Base-by-base conservation (phyloP, 257 asterid species). In the Plantago elongata region DNA sequence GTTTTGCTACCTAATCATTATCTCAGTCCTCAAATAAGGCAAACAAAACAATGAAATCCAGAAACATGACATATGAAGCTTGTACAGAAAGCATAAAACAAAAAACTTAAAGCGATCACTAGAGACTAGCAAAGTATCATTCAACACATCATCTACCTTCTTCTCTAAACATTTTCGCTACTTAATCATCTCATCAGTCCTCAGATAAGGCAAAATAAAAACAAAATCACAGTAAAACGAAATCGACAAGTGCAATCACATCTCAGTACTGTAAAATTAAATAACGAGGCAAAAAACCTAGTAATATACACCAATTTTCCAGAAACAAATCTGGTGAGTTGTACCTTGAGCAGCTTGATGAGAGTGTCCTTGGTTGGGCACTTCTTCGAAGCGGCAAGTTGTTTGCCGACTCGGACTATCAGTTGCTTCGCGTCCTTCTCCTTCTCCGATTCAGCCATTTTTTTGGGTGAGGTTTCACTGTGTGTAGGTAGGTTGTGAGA, bases 291-390 rank as follows among this genome's bases (percentile, higher is more conserved):
- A 0, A 34, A 34, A 34, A 34, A 34, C 3, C 40, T 34, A 34
- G 8, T 34, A 34, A 0, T 0, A 34, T 34, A 34, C 40, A 34
- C 7, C 40, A 34, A 34, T 34, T 34, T 4, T 34, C 40, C 27
- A 22, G 2, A 22, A 22, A 22, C 13, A 8, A 57, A 13, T 8
- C 29, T 6, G 9, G 11, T 13, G 37, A 42, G 22, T 45, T 14
- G 45, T 71, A 83, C 97, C 74, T 89, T 70, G 62, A 89, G 95
- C 30, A 81, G 69, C 71, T 86, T 79, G 70, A 82, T 77, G 18
- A 86, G 74, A 55, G 44, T 17, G 72, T 66, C 85, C 71, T 84
- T 85, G 82, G 72, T 74, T 65, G 94, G 89, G 75, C 88, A 82
- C 60, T 61, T 73, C 71, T 71, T 71, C 64, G 44, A 74, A 15